Evolutionary conservation across 139 green algal species (phyloP).

Genomic region (Chloropicon primus): DNA sequence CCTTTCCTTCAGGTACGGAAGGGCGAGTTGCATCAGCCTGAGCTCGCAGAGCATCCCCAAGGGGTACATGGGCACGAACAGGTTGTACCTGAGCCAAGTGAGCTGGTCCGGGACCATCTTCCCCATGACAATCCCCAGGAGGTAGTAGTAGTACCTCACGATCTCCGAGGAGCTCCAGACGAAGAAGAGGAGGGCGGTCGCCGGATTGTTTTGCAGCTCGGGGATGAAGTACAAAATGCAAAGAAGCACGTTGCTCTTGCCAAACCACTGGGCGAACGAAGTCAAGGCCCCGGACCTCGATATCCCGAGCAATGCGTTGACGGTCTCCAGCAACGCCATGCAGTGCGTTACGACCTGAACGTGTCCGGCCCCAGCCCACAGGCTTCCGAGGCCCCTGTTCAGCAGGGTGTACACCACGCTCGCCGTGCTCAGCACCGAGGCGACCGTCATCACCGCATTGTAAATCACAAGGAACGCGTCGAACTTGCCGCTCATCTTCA

Average conservation of each 20-base stretch:
- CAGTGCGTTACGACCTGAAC: not conserved
- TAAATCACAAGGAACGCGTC: not conserved
- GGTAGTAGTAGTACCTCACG: not conserved
- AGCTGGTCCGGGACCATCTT: not conserved
- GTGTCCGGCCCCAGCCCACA: not conserved
- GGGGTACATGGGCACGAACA: not conserved
- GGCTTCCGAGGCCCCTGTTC: not conserved
- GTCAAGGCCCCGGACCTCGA: not conserved
- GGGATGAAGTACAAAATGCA: not conserved
- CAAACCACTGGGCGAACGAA: not conserved
- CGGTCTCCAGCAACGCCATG: not conserved
- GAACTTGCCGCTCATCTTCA: no score
- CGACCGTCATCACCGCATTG: not conserved
- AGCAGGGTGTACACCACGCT: not conserved
- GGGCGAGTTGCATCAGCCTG: not conserved
- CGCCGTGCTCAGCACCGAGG: not conserved
- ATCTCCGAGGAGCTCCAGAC: not conserved
- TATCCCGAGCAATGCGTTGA: not conserved
- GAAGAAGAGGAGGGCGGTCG: not conserved
- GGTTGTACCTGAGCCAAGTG: not conserved
- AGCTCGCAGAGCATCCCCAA: not conserved
- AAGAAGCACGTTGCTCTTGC: not conserved
- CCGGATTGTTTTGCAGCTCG: not conserved
- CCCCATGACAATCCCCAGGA: not conserved
- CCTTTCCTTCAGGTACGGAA: not conserved